Percentiles rank a stretch among this genome's conserved stretches.
phyloP scores from a whole-genome alignment of 495 filamentous ascomycete genomes.

The Aspergillus coremiiformis region DNA sequence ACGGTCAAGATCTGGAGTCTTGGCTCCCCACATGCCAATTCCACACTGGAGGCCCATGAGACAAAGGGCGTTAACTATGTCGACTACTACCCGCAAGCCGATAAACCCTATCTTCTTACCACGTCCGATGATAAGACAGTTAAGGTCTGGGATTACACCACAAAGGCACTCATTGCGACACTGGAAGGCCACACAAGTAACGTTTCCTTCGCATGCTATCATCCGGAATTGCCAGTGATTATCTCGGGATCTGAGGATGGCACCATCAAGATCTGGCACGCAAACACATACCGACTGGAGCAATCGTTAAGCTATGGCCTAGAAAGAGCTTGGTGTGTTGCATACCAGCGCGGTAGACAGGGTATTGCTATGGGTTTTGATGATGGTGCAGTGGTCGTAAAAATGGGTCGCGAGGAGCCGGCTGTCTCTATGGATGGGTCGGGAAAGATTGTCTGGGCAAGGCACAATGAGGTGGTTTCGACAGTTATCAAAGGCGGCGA shows the following conservation, averaged over 20 bases:
- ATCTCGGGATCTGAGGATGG: conserved; percentile 99
- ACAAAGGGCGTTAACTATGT: conserved; percentile 98
- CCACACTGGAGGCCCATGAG: conserved; percentile 94
- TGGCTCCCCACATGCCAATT: conserved; percentile 82
- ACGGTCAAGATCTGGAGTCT: conserved; percentile 99
- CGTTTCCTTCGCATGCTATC: conserved; percentile 98
- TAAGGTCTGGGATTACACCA: conserved; percentile 98
- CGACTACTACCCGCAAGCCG: conserved; percentile 92
- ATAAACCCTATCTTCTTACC: conserved; percentile 95
- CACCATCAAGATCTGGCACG: conserved; percentile 97
- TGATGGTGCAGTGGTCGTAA: conserved; percentile 94
- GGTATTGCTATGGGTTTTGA: conserved; percentile 95
- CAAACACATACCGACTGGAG: conserved; percentile 90
- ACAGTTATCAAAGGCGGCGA: conserved; percentile 92
- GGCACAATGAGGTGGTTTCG: conserved; percentile 88
- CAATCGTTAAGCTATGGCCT: conserved; percentile 93
- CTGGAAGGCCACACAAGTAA: conserved; percentile 97
- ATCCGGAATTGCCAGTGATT: conserved; percentile 93
- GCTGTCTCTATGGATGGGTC: conserved; percentile 95
- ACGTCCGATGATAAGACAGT: conserved; percentile 92
- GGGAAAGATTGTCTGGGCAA: conserved; percentile 92
- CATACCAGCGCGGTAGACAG: conserved; percentile 88
- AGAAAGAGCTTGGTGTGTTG: conserved; percentile 95
- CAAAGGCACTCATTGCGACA: conserved; percentile 92
- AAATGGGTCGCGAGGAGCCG: conserved; percentile 94